Conservation (phyloP, 2,329 filamentous ascomycete genomes). For the Epichloe sibirici region DNA sequence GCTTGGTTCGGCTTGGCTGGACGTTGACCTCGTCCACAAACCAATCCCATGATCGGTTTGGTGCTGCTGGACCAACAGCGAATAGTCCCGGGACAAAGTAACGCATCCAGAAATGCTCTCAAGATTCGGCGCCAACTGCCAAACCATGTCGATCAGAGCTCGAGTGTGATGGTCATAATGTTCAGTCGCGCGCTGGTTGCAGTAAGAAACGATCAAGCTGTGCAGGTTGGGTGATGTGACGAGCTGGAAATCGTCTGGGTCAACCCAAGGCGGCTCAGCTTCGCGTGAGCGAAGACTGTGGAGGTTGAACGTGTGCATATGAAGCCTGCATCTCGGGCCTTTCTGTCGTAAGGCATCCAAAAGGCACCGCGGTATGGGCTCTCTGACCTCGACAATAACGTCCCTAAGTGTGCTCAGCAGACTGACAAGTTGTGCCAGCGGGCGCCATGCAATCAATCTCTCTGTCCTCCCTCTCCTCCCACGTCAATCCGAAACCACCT, state of each 20-base stretch:
- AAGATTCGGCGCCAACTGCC: background rate
- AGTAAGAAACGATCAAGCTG: background rate
- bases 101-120: background rate
- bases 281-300: background rate
- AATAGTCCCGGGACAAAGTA: background rate
- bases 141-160: background rate
- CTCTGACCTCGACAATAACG: background rate
- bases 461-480: background rate
- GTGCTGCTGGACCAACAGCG: background rate
- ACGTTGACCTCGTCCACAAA: background rate
- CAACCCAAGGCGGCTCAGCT: background rate
- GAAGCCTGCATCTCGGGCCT: background rate
- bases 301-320: background rate
- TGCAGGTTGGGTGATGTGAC: background rate
- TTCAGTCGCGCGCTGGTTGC: background rate
- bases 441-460: background rate
- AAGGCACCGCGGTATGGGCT: background rate
- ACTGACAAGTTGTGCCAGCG: background rate
- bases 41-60: background rate
- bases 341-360: background rate
- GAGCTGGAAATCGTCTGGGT: background rate
- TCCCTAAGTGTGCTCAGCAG: background rate
- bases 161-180: background rate
- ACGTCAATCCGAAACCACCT: background rate
- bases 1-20: background rate